Base-by-base conservation (phyloP, 495 filamentous ascomycete species). In the Penicillium ochrochloron region DNA sequence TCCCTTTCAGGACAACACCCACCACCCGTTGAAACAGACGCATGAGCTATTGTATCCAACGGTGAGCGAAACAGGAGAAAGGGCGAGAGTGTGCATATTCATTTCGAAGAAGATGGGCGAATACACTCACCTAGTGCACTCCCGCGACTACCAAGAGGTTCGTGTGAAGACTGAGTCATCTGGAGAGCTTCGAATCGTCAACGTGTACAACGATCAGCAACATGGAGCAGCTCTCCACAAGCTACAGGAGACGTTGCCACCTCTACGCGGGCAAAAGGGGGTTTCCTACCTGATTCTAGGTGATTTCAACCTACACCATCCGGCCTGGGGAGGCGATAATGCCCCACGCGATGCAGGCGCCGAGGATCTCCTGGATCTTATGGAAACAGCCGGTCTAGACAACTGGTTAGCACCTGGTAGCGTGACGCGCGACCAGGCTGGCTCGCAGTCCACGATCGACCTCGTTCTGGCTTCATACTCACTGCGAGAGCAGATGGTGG, bases 181-280 rank as follows among this genome's bases (percentile, higher is more conserved):
- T 0, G 19, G 37, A 1, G 34, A 27, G 14, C 51, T 57, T 17
- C 55, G 69, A 27, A 60, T 68, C 9, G 52, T 60, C 14, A 37
- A 59, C 62, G 5, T 62, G 42, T 57, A 60, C 68, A 58, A 55
- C 41, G 21, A 57, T 7, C 33, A 35, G 34, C 10, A 37, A 7
- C 46, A 60, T 6, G 14, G 21, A 27, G 57, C 48, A 17, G 34
- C 63, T 11, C 21, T 56, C 1, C 14, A 8, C 1, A 15, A 12
- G 9, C 57, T 56, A 39, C 25, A 31, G 17, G 21, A 27, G 2
- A 11, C 0, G 10, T 12, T 50, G 11, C 39, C 62, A 14, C 59
- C 48, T n/a, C 19, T 39, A 3, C n/a, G 46, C 0, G 44, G 55
- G 2, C 17, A 50, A 2, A 57, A 63, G 14, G 44, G 44, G 11